Conservation (phyloP, 2,329 filamentous ascomycete genomes). For the Knufia petricola region DNA sequence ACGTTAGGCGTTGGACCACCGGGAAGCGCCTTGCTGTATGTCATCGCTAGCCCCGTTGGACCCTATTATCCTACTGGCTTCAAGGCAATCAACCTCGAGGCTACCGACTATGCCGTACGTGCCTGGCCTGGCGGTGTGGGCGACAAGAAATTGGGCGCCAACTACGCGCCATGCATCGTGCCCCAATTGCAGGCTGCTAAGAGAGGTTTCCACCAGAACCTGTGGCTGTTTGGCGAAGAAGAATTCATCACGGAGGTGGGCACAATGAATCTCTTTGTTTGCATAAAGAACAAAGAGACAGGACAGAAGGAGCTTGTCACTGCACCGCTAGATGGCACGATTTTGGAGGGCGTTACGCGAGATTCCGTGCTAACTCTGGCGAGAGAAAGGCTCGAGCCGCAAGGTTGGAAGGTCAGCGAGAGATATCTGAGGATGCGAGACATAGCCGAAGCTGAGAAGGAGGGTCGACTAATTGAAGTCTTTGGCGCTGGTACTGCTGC, state of each 20-base stretch:
- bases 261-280: slow-evolving; percentile 97
- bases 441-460: slow-evolving; percentile 66
- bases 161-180: slow-evolving; percentile 98
- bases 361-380: slow-evolving; percentile 85
- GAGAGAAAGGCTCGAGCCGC: slow-evolving; percentile 66
- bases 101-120: slow-evolving; percentile 90
- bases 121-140: slow-evolving; percentile 97
- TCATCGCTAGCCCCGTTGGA: slow-evolving; percentile 92
- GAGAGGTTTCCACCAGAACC: slow-evolving; percentile 92
- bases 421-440: slow-evolving; percentile 88
- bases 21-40: slow-evolving; percentile 80
- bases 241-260: slow-evolving; percentile 95
- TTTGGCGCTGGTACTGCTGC: slow-evolving; percentile 92
- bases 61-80: slow-evolving; percentile 98
- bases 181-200: slow-evolving; percentile 86
- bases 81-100: slow-evolving; percentile 92
- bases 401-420: slow-evolving; percentile 84
- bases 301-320: slow-evolving; percentile 88
- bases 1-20: slow-evolving; percentile 90
- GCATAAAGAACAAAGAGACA: slow-evolving; percentile 72
- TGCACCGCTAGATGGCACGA: slow-evolving; percentile 92
- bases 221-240: slow-evolving; percentile 94
- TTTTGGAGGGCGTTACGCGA: slow-evolving; percentile 86
- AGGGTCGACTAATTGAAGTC: slow-evolving; percentile 81
- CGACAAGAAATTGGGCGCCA: slow-evolving; percentile 96